Conservation (phyloP, 2,329 filamentous ascomycete species). For the Aspergillaceae sp. region DNA sequence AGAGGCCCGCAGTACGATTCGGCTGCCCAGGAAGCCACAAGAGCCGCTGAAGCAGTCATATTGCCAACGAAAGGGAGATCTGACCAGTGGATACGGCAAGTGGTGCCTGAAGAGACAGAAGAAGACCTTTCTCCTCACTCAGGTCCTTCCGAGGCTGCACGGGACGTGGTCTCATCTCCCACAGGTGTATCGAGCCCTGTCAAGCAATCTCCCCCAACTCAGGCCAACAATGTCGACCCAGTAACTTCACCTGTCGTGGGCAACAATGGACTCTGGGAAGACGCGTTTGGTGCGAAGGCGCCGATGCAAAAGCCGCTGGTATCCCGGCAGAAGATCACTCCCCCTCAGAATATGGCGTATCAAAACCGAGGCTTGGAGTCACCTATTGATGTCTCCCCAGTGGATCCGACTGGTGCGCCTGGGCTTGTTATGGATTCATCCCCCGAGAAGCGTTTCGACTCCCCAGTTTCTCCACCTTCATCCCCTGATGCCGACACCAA, state of each 20-base stretch:
- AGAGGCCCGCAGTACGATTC: slow-evolving; percentile 31
- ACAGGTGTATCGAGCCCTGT: not conserved
- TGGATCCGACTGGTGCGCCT: slow-evolving; percentile 47
- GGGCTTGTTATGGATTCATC: slow-evolving; percentile 64
- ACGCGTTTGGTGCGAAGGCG: slow-evolving; percentile 10
- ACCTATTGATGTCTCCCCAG: slow-evolving; percentile 56
- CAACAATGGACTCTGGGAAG: slow-evolving; percentile 13
- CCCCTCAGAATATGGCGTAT: slow-evolving; percentile 15
- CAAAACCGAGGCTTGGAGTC: slow-evolving; percentile 56
- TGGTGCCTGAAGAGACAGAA: slow-evolving; percentile 22
- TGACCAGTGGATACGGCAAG: slow-evolving; percentile 28
- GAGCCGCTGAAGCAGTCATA: slow-evolving; percentile 13
- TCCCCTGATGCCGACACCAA: slow-evolving; percentile 25
- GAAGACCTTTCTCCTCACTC: slow-evolving; percentile 13
- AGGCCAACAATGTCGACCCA: slow-evolving; percentile 8
- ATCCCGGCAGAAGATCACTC: slow-evolving; percentile 19
- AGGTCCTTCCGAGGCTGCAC: slow-evolving; percentile 12
- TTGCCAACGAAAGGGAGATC: slow-evolving; percentile 13
- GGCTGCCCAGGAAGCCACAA: slow-evolving; percentile 14
- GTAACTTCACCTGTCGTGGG: slow-evolving; percentile 17
- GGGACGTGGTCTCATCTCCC: slow-evolving; percentile 13
- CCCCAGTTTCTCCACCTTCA: slow-evolving; percentile 55
- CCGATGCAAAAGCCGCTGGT: slow-evolving; percentile 15
- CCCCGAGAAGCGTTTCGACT: slow-evolving; percentile 54
- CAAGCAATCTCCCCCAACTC: slow-evolving; percentile 16